Evolutionary conservation across 1,284 basidiomycete species (phyloP), one percentile per base, ranked within the genome.

Genomic region (Meripilus lineatus): DNA sequence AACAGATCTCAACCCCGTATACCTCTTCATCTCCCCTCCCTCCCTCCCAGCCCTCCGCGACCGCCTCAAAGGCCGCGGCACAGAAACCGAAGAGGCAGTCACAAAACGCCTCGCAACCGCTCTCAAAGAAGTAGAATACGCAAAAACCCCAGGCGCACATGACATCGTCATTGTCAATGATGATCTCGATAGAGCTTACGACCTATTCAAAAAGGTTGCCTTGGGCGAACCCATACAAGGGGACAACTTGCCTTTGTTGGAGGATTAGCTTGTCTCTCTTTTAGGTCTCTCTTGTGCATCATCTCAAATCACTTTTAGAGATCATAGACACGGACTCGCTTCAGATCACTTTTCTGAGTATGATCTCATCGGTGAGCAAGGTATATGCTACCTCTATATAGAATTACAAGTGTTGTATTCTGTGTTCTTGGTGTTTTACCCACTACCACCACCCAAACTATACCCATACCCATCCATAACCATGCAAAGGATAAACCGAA

Each of bases 81-180:
- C 96, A 8, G 95, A 99, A 63, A 79, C 81, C 4, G 80, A 84
- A 11, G 78, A 78, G 1, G 79, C 83, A 11, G 76, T 95, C 20
- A 67, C 78, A 45, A 85, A 85, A 57, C 80, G 95, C 4, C 75
- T 99, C 2, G 75, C 75, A 1, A 89, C 87, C 14, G 93, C 95
- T 0, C 68, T 86, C 36, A 75, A 76, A 47, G 95, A 99, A 67
- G 78, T 99, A 53, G 77, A 82, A 50, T 98, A 88, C 63, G 96
- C 96, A 1, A 78, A 79, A 58, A 70, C 84, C 58, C n/a, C n/a
- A n/a, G 80, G 79, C 21, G 75, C 77, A 1, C 90, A 93, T 56
- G 89, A 98, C 61, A 61, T 88, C 36, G 78, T 97, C 45, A 84
- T 99, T 51, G 82, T 98, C 50, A 99, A 99, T 66, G 93, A 96